These are phyloP conservation scores for Flaveria trinervia DNA, from an alignment of 129 eudicot species.

Conservation along the genomic window DNA sequence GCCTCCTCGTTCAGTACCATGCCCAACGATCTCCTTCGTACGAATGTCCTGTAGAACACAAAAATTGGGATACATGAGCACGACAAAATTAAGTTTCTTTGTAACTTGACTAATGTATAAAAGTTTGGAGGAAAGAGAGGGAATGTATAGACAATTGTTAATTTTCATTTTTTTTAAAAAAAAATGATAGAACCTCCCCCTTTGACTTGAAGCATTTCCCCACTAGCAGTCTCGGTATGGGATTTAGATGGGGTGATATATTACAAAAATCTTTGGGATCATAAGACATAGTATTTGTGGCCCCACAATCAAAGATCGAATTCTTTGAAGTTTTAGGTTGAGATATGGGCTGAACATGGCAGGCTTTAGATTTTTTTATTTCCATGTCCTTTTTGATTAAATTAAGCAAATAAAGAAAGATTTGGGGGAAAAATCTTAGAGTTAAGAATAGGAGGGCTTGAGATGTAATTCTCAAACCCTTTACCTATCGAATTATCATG, in stretches of 20 bases:
- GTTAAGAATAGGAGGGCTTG: too few species aligned
- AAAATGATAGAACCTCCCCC: background rate
- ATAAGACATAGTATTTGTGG: background rate
- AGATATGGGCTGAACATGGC: too few species aligned
- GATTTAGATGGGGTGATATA: background rate
- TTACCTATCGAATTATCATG: too few species aligned
- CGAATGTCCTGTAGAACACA: constrained; percentile 9
- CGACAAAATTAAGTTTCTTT: background rate
- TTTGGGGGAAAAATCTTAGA: too few species aligned
- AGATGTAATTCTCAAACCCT: too few species aligned
- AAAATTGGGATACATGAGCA: background rate
- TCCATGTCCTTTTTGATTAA: too few species aligned
- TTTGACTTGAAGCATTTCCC: background rate
- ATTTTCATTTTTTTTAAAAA: background rate
- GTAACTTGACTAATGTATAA: background rate
- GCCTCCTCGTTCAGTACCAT: background rate
- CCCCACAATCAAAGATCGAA: too few species aligned
- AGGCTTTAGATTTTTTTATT: too few species aligned
- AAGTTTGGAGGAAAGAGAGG: background rate
- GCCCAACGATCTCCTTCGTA: constrained; percentile 12
- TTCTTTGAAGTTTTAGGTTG: too few species aligned
- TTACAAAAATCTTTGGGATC: background rate
- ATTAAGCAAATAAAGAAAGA: too few species aligned
- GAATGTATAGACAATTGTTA: background rate
- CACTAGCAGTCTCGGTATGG: background rate